These are phyloP conservation scores for Hypoxylon sp. DNA, from an alignment of 2,329 filamentous ascomycete genomes.

Conservation along the genomic window DNA sequence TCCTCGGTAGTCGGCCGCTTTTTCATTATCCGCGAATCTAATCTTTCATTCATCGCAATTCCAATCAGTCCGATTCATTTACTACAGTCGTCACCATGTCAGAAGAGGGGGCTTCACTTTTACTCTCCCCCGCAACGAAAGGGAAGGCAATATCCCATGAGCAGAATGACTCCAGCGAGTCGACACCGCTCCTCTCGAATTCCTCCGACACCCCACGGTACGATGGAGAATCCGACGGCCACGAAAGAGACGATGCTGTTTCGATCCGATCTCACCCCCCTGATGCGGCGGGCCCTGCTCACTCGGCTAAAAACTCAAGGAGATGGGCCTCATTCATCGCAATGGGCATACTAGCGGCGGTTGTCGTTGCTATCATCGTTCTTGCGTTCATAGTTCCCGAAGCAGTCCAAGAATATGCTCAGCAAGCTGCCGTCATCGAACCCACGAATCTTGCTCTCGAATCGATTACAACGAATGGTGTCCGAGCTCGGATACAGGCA, in stretches of 20 bases:
- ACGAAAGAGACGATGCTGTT: conserved; percentile 51
- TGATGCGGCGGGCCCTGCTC: conserved; percentile 44
- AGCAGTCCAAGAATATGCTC: conserved; percentile 86
- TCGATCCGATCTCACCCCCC: conserved; percentile 53
- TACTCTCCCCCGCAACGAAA: conserved; percentile 58
- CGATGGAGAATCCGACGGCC: conserved; percentile 57
- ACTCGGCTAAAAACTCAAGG: conserved; percentile 58
- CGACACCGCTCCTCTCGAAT: conserved; percentile 67
- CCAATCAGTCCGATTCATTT: conserved; percentile 10
- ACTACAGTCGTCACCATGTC: conserved; percentile 56
- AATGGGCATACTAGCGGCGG: conserved; percentile 73
- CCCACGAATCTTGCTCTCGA: conserved; percentile 88
- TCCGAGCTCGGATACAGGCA: conserved; percentile 84
- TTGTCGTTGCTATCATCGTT: conserved; percentile 78
- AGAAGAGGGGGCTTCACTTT: conserved; percentile 61
- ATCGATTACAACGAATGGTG: conserved; percentile 83
- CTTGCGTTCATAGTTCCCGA: conserved; percentile 86
- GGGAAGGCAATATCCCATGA: conserved; percentile 47
- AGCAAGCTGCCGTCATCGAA: conserved; percentile 84
- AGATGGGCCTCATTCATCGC: conserved; percentile 87
- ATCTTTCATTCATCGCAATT: conserved; percentile 21
- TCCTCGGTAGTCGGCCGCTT: conserved; percentile 12
- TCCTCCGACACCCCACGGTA: conserved; percentile 57
- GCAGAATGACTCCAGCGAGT: conserved; percentile 56
- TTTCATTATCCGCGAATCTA: conserved; percentile 28